Percentiles rank a stretch among this genome's conserved stretches.
Conservation (phyloP, 2,329 filamentous ascomycete species). For the Alternaria sp. region DNA sequence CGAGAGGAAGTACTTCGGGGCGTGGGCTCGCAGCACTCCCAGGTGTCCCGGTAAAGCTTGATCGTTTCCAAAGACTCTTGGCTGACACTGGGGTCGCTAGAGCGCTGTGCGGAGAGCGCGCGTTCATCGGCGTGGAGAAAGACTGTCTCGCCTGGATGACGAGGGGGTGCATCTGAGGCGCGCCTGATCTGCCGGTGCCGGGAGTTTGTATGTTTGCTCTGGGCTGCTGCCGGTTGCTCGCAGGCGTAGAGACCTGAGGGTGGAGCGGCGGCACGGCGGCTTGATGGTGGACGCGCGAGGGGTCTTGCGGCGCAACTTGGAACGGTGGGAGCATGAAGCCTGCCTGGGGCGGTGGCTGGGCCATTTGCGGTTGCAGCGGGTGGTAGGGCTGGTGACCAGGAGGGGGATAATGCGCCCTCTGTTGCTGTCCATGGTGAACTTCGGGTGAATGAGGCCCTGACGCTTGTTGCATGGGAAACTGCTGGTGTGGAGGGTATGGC, state of each 20-base stretch:
- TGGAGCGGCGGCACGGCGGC: conserved; percentile 32
- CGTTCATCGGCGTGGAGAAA: conserved; percentile 34
- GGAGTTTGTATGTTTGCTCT: conserved; percentile 22
- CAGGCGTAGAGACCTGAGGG: conserved; percentile 39
- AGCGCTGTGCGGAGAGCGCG: conserved; percentile 34
- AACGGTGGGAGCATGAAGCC: conserved; percentile 58
- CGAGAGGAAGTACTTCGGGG: conserved; percentile 36
- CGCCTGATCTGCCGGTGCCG: conserved; percentile 18
- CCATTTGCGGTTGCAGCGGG: conserved; percentile 36
- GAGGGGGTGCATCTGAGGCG: conserved; percentile 31
- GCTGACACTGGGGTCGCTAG: conserved; percentile 37
- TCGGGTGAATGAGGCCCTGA: conserved; percentile 42
- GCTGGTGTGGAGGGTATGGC: conserved; percentile 39
- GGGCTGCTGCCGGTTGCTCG: conserved; percentile 23
- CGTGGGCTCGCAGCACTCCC: conserved; percentile 25
- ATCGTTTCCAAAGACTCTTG: conserved; percentile 40
- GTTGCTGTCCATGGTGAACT: conserved; percentile 37
- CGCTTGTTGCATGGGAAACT: conserved; percentile 30
- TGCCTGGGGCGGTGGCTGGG: conserved; percentile 50
- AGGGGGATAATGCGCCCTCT: conserved; percentile 41
- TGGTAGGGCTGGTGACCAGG: conserved; percentile 40
- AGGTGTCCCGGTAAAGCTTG: conserved; percentile 21
- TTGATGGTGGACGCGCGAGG: conserved; percentile 46
- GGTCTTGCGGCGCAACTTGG: conserved; percentile 54
- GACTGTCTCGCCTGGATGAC: conserved; percentile 31